Percentiles rank a stretch among this genome's conserved stretches.
These are phyloP conservation scores for Lasiodiplodia sp. DNA, from an alignment of 2,329 filamentous ascomycete species.

Conservation along the genomic window DNA sequence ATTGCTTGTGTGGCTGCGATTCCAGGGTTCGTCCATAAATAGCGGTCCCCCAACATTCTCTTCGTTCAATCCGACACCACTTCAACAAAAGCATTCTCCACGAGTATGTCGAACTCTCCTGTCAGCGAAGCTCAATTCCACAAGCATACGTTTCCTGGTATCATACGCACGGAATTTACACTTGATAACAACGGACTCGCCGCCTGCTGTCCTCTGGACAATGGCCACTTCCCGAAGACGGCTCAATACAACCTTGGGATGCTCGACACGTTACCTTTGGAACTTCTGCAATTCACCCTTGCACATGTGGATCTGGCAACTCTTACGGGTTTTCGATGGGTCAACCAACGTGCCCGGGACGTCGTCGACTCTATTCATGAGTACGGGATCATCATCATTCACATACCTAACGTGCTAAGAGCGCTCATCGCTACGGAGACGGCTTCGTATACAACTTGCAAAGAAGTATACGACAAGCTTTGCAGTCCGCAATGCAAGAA, in stretches of 20 bases:
- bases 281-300: conserved; percentile 30
- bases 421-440: conserved; percentile 46
- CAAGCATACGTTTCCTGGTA: background rate
- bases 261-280: conserved; percentile 31
- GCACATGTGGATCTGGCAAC: conserved; percentile 42
- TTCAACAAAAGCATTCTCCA: background rate
- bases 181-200: background rate
- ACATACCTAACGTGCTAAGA: conserved; percentile 43
- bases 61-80: background rate
- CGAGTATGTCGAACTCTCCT: background rate
- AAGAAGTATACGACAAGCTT: conserved; percentile 45
- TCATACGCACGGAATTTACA: background rate
- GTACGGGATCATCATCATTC: conserved; percentile 43
- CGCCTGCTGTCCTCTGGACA: conserved; percentile 9
- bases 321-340: conserved; percentile 45
- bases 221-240: conserved; percentile 13
- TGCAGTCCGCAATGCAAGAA: conserved; percentile 41
- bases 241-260: conserved; percentile 26
- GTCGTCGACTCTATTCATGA: conserved; percentile 48
- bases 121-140: background rate
- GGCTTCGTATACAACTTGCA: conserved; percentile 38
- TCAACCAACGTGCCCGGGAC: conserved; percentile 46
- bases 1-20: no score
- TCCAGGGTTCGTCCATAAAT: no score
- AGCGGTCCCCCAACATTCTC: no score